These are phyloP conservation scores for Lolium multiflorum DNA, from an alignment of 176 grass and related monocot species.

Conservation along the genomic window DNA sequence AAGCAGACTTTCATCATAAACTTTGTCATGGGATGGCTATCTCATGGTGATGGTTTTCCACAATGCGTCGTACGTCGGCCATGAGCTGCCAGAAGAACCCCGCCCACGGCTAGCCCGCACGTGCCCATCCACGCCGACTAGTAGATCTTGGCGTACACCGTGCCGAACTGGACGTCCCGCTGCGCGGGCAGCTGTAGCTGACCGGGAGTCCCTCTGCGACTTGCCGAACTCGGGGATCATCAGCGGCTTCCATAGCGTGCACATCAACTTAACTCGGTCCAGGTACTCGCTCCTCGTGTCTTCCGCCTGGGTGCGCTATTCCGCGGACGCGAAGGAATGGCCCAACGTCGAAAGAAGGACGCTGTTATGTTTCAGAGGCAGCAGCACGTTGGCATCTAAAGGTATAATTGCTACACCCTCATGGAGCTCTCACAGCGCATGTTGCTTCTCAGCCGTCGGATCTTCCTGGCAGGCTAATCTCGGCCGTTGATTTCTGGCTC, in stretches of 20 bases:
- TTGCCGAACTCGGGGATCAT: conserved; percentile 86
- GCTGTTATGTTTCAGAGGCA: too few species aligned
- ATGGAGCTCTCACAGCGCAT: too few species aligned
- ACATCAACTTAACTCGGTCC: too few species aligned
- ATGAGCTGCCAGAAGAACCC: conserved; percentile 92
- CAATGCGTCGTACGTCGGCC: conserved; percentile 32
- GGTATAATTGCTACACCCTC: too few species aligned
- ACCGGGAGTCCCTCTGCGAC: conserved; percentile 65
- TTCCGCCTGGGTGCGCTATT: too few species aligned
- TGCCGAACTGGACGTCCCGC: conserved; percentile 68
- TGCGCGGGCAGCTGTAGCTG: conserved; percentile 45
- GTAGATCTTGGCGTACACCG: conserved; percentile 80
- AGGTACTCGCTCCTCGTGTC: too few species aligned
- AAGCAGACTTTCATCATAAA: neutral
- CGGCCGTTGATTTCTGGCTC: too few species aligned
- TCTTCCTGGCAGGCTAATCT: too few species aligned
- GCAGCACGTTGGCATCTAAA: too few species aligned
- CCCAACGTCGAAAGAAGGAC: too few species aligned
- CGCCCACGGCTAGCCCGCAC: conserved; percentile 53
- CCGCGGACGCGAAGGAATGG: too few species aligned
- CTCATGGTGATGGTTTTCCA: conserved; percentile 19
- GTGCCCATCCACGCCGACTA: conserved; percentile 54
- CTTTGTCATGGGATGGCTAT: neutral
- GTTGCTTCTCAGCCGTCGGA: too few species aligned
- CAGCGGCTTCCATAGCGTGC: conserved; percentile 70